These are phyloP conservation scores for Hibiscus tridactylites DNA, from an alignment of 345 rosid genomes.

Conservation along the genomic window DNA sequence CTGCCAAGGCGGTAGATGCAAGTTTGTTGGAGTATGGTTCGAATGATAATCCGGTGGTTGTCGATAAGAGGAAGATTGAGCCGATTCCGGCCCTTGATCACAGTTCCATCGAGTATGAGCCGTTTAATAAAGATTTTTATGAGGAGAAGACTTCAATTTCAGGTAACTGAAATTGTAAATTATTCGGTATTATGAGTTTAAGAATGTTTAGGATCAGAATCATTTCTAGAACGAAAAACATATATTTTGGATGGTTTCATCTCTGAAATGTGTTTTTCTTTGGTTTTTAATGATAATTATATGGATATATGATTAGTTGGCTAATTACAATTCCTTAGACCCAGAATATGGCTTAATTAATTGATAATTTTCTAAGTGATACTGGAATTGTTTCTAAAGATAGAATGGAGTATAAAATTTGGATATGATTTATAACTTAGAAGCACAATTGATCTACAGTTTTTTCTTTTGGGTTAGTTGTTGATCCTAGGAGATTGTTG, in stretches of 20 bases:
- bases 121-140: too few species aligned
- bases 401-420: background rate
- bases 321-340: background rate
- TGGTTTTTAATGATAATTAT: background rate
- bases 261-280: background rate
- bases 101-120: too few species aligned
- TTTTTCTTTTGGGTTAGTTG: background rate
- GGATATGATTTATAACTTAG: background rate
- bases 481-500: background rate
- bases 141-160: too few species aligned
- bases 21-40: too few species aligned
- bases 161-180: too few species aligned
- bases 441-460: background rate
- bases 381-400: background rate
- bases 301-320: background rate
- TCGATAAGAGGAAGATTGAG: too few species aligned
- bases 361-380: background rate
- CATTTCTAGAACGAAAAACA: too few species aligned
- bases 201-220: too few species aligned
- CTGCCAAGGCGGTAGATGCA: too few species aligned
- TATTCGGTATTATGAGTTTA: too few species aligned
- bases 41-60: too few species aligned
- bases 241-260: background rate
- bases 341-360: background rate
- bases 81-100: too few species aligned